Base-by-base conservation (phyloP, 2,329 filamentous ascomycete genomes). In the Thelonectria olida region DNA sequence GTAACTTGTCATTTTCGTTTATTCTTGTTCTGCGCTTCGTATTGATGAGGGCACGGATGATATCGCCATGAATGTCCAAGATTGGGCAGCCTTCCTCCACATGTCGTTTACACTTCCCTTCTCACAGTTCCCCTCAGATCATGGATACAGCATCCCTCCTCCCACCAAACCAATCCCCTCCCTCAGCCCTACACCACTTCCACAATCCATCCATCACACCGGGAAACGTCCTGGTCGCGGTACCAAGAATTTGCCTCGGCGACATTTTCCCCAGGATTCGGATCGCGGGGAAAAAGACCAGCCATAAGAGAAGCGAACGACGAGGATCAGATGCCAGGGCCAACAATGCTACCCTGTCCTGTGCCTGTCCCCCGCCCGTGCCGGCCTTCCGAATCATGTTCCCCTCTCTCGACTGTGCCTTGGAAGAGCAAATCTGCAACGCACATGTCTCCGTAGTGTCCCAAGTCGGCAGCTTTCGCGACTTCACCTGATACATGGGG, bases 61-160 rank as follows among this genome's bases (percentile, higher is more conserved):
- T n/a, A n/a, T n/a, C n/a, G n/a, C n/a, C n/a, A n/a, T n/a, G n/a
- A n/a, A n/a, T n/a, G n/a, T n/a, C n/a, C n/a, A n/a, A n/a, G n/a
- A n/a, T n/a, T n/a, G n/a, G n/a, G n/a, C n/a, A n/a, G n/a, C n/a
- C n/a, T n/a, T n/a, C n/a, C n/a, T n/a, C n/a, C n/a, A n/a, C n/a
- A n/a, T n/a, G n/a, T n/a, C n/a, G n/a, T n/a, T n/a, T n/a, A n/a
- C n/a, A n/a, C n/a, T n/a, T n/a, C n/a, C n/a, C n/a, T n/a, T n/a
- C n/a, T n/a, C n/a, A n/a, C n/a, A n/a, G n/a, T n/a, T n/a, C n/a
- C 27, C 49, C 48, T 49, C 36, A 36, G 49, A 59, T 58, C 56
- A 53, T 36, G 19, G 7, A 9, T 10, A 13, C 39, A 19, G 12
- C 13, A 22, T 22, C 19, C 22, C 9, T 5, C 13, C 36, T 19